phyloP scores from a whole-genome alignment of 176 grass and related monocot genomes.

The Pontederia paniculata region DNA sequence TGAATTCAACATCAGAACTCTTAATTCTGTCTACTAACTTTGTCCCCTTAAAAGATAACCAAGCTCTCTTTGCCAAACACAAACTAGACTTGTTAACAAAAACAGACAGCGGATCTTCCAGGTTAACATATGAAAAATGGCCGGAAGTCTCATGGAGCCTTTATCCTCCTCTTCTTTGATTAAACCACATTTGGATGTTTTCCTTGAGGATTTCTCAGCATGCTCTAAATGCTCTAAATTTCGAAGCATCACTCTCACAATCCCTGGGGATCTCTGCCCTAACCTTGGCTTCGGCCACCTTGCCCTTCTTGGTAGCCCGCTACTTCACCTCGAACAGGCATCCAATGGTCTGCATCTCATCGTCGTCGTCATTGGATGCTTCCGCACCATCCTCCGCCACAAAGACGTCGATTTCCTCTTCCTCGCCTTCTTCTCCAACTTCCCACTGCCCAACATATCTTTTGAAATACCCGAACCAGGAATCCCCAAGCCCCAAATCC shows the following conservation, averaged over 20 bases:
- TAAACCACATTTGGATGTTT: conserved; percentile 8
- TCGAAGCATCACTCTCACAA: conserved; percentile 21
- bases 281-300: not conserved
- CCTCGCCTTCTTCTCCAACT: conserved; percentile 19
- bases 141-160: conserved; percentile 11
- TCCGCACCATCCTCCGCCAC: not conserved
- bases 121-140: conserved; percentile 32
- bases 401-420: conserved; percentile 12
- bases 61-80: conserved; percentile 17
- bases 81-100: conserved; percentile 44
- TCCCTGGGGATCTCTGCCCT: conserved; percentile 25
- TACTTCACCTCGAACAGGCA: conserved; percentile 38
- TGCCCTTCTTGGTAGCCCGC: conserved; percentile 20
- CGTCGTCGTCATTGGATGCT: conserved; percentile 36
- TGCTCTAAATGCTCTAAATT: conserved; percentile 1
- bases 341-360: too few species aligned
- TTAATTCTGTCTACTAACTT: conserved; percentile 21
- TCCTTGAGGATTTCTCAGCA: conserved; percentile 19
- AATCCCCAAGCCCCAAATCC: conserved; percentile 4
- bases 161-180: conserved; percentile 24
- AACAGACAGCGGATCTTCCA: conserved; percentile 48
- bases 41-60: conserved; percentile 22
- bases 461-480: conserved; percentile 3
- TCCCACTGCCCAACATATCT: conserved; percentile 14
- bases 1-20: conserved; percentile 20